phyloP scores from a whole-genome alignment of 192 early-diverging fungal species.

The Rhizoclosmatium sp. region DNA sequence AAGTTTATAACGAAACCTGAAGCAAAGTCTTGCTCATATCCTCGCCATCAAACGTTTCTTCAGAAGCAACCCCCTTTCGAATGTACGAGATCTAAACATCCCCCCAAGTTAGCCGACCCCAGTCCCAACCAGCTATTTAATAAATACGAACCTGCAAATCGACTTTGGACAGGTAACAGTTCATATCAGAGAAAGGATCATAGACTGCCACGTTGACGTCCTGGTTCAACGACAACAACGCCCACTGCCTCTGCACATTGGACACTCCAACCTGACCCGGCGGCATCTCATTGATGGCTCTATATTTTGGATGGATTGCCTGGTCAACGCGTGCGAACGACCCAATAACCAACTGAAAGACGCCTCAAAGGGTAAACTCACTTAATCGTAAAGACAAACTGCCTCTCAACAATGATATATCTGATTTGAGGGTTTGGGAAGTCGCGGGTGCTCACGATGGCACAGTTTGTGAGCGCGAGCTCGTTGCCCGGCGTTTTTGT shows the following conservation, averaged over 20 bases:
- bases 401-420: constrained; percentile 80
- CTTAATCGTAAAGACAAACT: constrained; percentile 84
- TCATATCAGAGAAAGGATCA: constrained; percentile 62
- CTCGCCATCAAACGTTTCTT: constrained; percentile 74
- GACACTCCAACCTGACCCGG: constrained; percentile 62
- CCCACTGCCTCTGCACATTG: constrained; percentile 69
- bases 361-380: constrained; percentile 36
- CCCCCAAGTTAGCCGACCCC: neutral
- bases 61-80: constrained; percentile 43
- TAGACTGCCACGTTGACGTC: constrained; percentile 68
- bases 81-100: constrained; percentile 29
- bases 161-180: constrained; percentile 55
- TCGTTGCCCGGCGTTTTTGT: constrained; percentile 28
- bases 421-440: constrained; percentile 67
- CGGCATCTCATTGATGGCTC: constrained; percentile 53
- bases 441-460: constrained; percentile 77
- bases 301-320: constrained; percentile 23
- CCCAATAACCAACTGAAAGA: neutral
- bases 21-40: constrained; percentile 72
- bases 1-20: constrained; percentile 25
- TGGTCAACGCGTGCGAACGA: neutral
- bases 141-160: constrained; percentile 48
- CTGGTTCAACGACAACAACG: constrained; percentile 68
- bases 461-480: constrained; percentile 73
- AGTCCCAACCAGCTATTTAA: neutral